These are phyloP conservation scores for Colletotrichum karsti DNA, from an alignment of 2,329 filamentous ascomycete genomes.

Conservation along the genomic window DNA sequence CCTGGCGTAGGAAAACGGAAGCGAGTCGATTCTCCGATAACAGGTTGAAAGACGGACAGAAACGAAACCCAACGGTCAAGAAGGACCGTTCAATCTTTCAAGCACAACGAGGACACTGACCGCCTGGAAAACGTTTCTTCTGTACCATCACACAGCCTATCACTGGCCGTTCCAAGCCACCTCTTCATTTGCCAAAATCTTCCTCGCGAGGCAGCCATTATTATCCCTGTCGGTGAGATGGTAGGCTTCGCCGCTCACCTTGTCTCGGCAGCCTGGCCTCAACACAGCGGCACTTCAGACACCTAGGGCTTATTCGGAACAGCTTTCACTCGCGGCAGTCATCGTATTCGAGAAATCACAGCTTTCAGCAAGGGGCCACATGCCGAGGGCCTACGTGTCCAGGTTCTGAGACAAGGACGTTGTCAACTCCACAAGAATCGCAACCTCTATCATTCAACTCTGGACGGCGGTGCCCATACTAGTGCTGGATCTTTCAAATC, in stretches of 20 bases:
- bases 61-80: neutral
- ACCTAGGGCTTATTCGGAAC: neutral
- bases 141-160: slow-evolving; percentile 1
- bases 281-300: neutral
- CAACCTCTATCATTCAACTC: no score
- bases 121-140: neutral
- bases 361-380: neutral
- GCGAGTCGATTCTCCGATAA: neutral
- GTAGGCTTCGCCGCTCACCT: slow-evolving; percentile 17
- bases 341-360: neutral
- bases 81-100: neutral
- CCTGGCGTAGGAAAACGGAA: neutral
- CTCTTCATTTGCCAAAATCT: neutral
- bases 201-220: slow-evolving; percentile 11
- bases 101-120: slow-evolving; percentile 2
- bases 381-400: no score
- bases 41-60: neutral
- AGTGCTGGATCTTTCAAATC: no score
- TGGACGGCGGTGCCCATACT: no score
- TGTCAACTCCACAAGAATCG: no score
- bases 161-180: slow-evolving; percentile 15
- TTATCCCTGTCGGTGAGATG: slow-evolving; percentile 24
- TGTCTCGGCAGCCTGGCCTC: slow-evolving; percentile 18
- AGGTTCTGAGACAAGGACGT: no score
- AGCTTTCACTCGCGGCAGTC: neutral